Conservation (phyloP, 2,329 filamentous ascomycete species). For the Xylariaceae sp. region DNA sequence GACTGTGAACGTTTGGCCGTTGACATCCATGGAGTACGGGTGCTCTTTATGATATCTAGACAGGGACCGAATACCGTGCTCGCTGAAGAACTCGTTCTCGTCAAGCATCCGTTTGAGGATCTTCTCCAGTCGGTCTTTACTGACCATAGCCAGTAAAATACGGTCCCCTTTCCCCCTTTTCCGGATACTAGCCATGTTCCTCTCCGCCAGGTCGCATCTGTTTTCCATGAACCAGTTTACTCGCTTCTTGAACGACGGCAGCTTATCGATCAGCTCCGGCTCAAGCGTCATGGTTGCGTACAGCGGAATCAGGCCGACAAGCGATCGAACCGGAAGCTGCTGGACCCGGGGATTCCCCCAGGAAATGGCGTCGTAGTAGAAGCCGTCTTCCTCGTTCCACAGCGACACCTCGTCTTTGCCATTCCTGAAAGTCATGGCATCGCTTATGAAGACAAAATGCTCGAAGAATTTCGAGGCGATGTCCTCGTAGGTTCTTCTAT, state of each 20-base stretch:
- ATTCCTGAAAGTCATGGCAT: slow-evolving; percentile 86
- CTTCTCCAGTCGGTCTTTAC: slow-evolving; percentile 83
- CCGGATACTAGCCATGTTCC: slow-evolving; percentile 90
- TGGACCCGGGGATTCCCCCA: slow-evolving; percentile 93
- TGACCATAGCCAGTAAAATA: slow-evolving; percentile 83
- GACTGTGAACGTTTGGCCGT: slow-evolving; percentile 83
- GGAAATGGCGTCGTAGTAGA: slow-evolving; percentile 98
- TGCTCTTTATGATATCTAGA: slow-evolving; percentile 88
- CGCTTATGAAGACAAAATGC: slow-evolving; percentile 96
- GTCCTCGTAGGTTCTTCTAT: slow-evolving; percentile 91
- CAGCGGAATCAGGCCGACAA: slow-evolving; percentile 89
- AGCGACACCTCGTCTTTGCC: slow-evolving; percentile 74
- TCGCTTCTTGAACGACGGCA: slow-evolving; percentile 89
- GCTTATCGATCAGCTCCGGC: slow-evolving; percentile 85
- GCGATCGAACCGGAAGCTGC: slow-evolving; percentile 84
- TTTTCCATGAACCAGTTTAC: slow-evolving; percentile 93
- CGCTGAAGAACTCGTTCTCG: slow-evolving; percentile 86
- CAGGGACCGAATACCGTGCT: slow-evolving; percentile 85
- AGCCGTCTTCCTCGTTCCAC: slow-evolving; percentile 95
- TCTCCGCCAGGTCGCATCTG: slow-evolving; percentile 77
- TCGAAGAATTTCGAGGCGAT: slow-evolving; percentile 98
- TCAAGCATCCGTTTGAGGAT: slow-evolving; percentile 91
- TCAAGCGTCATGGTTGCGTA: slow-evolving; percentile 91
- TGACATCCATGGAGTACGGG: slow-evolving; percentile 93
- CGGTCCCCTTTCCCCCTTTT: slow-evolving; percentile 87